Evolutionary conservation across 768 basidiomycete species (phyloP).

Genomic region (Tricholomella constricta): DNA sequence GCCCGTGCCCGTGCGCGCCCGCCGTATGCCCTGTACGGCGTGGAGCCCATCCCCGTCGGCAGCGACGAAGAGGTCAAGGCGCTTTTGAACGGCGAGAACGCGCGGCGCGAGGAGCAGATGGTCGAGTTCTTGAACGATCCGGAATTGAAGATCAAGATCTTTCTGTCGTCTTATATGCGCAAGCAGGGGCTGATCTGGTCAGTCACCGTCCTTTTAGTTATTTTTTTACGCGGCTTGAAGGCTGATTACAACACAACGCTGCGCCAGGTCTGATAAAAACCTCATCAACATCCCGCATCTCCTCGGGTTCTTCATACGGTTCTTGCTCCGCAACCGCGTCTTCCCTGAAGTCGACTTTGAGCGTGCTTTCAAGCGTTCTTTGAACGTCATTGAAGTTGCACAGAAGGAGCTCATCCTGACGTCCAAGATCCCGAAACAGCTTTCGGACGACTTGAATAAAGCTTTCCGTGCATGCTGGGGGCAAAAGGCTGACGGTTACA

Average conservation of each 20-base stretch:
- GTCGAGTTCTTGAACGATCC: constrained; percentile 63
- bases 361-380: constrained; percentile 45
- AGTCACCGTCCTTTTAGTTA: constrained; percentile 17
- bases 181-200: constrained; percentile 73
- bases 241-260: too few species aligned
- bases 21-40: constrained; percentile 40
- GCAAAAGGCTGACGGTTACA: constrained; percentile 42
- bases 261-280: constrained; percentile 49
- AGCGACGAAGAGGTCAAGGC: constrained; percentile 39
- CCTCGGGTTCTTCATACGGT: constrained; percentile 60
- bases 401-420: constrained; percentile 53
- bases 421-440: constrained; percentile 42
- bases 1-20: constrained; percentile 33
- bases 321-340: constrained; percentile 55
- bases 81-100: constrained; percentile 38
- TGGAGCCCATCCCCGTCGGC: constrained; percentile 31
- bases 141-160: constrained; percentile 56
- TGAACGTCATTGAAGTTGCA: constrained; percentile 44
- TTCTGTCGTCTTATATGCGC: constrained; percentile 70
- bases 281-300: constrained; percentile 55
- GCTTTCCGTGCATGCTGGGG: constrained; percentile 56
- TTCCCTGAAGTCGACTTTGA: constrained; percentile 51
- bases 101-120: constrained; percentile 45
- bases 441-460: constrained; percentile 53
- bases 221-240: too few species aligned